Evolutionary conservation across 1,284 basidiomycete genomes (phyloP).

Genomic region (Apiotrichum porosum): DNA sequence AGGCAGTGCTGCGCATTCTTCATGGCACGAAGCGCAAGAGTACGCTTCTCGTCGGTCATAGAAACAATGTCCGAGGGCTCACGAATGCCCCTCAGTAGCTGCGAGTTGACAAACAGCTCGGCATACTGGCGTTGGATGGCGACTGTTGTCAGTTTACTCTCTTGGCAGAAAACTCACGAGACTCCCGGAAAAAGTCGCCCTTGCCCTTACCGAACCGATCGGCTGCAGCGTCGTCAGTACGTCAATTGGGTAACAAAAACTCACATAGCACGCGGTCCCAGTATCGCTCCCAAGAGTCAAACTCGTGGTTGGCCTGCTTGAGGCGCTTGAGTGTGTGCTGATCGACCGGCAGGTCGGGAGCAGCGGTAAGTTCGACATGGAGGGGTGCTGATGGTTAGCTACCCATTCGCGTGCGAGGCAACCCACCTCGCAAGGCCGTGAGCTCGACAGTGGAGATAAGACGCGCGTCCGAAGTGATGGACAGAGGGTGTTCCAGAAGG

Average conservation of each 20-base stretch:
- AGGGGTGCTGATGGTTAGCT: slow-evolving; percentile 32
- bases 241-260: neutral
- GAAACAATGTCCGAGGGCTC: slow-evolving; percentile 43
- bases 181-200: slow-evolving; percentile 47
- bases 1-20: slow-evolving; percentile 47
- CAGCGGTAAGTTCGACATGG: slow-evolving; percentile 45
- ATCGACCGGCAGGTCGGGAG: slow-evolving; percentile 43
- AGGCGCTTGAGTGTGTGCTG: slow-evolving; percentile 42
- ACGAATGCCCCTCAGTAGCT: slow-evolving; percentile 44
- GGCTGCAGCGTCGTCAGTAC: slow-evolving; percentile 10
- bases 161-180: slow-evolving; percentile 19
- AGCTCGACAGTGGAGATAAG: slow-evolving; percentile 73
- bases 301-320: slow-evolving; percentile 48
- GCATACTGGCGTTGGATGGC: slow-evolving; percentile 1
- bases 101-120: slow-evolving; percentile 48
- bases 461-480: slow-evolving; percentile 86
- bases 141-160: slow-evolving; percentile 3
- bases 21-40: slow-evolving; percentile 47
- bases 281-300: slow-evolving; percentile 49
- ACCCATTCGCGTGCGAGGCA: neutral
- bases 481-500: slow-evolving; percentile 77
- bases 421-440: slow-evolving; percentile 40
- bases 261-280: slow-evolving; percentile 46
- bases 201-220: slow-evolving; percentile 42
- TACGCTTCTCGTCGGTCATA: slow-evolving; percentile 47